A percentile compares a stretch with the other conserved stretches of the same genome.
Evolutionary conservation across 306 rosid genomes (phyloP).

Genomic region (Aeschynomene evenia): DNA sequence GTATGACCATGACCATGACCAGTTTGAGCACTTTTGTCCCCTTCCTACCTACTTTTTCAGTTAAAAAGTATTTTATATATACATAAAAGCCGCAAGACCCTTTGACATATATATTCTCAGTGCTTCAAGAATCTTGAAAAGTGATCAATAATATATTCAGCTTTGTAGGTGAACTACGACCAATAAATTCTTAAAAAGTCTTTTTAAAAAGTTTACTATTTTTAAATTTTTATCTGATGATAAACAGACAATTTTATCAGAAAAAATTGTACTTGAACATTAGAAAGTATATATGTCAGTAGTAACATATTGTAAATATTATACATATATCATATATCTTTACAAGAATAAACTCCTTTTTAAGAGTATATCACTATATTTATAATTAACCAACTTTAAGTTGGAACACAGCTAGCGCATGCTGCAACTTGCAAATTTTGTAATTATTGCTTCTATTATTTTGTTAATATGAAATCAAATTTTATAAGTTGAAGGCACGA

Average conservation of each 20-base stretch:
- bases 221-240: no score
- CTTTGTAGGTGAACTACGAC: background rate
- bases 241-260: background rate
- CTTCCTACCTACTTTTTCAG: background rate
- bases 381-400: no score
- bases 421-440: conserved; percentile 10
- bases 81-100: background rate
- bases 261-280: no score
- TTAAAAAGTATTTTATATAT: background rate
- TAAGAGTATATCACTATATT: background rate
- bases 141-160: conserved; percentile 6
- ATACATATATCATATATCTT: no score
- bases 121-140: conserved; percentile 26
- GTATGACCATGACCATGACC: background rate
- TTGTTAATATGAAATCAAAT: background rate
- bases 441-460: background rate
- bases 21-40: background rate
- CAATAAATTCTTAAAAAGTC: background rate
- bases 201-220: background rate
- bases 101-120: conserved; percentile 15
- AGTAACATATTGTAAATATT: no score
- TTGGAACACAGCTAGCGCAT: conserved; percentile 1
- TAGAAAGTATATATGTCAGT: no score
- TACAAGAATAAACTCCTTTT: background rate
- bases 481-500: background rate